Evolutionary conservation across 202 grass and related monocot genomes (phyloP).

Genomic region (Zizania palustris): DNA sequence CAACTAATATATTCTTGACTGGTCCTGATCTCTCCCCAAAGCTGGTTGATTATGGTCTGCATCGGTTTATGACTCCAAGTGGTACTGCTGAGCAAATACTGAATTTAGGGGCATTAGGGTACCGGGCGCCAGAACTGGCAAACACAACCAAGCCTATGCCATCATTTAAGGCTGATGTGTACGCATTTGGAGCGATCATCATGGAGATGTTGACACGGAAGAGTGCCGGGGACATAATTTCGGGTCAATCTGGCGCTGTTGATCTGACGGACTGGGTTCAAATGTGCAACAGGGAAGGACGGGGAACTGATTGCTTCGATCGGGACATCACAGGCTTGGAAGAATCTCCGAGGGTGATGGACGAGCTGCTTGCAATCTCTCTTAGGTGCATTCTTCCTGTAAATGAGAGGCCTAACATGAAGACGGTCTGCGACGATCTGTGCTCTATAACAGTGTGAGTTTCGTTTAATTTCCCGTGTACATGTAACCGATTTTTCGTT

Average conservation of each 20-base stretch:
- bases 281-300: slow-evolving; percentile 94
- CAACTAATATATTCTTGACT: slow-evolving; percentile 92
- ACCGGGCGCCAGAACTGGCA: slow-evolving; percentile 82
- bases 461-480: slow-evolving; percentile 55
- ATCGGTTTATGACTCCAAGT: slow-evolving; percentile 75
- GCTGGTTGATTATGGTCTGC: slow-evolving; percentile 79
- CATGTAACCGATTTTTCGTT: slow-evolving; percentile 73
- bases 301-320: slow-evolving; percentile 93
- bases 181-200: slow-evolving; percentile 85
- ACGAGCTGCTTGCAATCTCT: slow-evolving; percentile 77
- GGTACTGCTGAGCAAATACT: slow-evolving; percentile 85
- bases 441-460: slow-evolving; percentile 94
- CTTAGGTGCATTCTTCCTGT: slow-evolving; percentile 91
- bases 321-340: slow-evolving; percentile 91
- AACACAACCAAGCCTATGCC: slow-evolving; percentile 61
- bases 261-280: slow-evolving; percentile 99
- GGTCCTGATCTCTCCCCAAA: slow-evolving; percentile 86
- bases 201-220: slow-evolving; percentile 96
- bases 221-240: slow-evolving; percentile 96
- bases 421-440: slow-evolving; percentile 80
- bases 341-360: slow-evolving; percentile 84
- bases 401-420: slow-evolving; percentile 99
- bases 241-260: slow-evolving; percentile 78
- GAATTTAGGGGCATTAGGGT: slow-evolving; percentile 88
- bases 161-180: slow-evolving; percentile 84